These are phyloP conservation scores for Lasiosphaeriaceae sp. DNA, from an alignment of 495 filamentous ascomycete species.

Conservation along the genomic window DNA sequence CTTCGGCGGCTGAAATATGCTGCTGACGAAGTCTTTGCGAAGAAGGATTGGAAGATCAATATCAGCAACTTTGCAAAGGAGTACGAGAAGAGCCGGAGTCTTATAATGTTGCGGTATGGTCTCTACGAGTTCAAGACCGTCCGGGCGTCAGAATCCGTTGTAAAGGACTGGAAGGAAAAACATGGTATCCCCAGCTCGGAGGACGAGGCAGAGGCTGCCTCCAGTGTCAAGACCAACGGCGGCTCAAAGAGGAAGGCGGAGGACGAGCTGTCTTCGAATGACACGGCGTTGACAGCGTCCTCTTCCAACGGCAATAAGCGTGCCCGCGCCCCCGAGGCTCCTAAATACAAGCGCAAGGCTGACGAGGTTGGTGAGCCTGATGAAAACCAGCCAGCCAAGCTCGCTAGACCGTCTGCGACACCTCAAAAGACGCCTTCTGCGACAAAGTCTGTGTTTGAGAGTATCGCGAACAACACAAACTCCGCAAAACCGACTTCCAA, in stretches of 20 bases:
- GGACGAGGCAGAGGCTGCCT: constrained; percentile 21
- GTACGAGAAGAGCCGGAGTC: constrained; percentile 49
- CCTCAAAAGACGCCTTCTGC: constrained; percentile 39
- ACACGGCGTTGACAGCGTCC: constrained; percentile 29
- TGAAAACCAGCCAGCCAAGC: constrained; percentile 58
- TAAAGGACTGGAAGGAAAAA: constrained; percentile 46
- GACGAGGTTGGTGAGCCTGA: constrained; percentile 35
- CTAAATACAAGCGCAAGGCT: constrained; percentile 44
- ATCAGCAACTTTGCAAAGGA: constrained; percentile 50
- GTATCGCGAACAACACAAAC: constrained; percentile 35
- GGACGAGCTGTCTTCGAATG: constrained; percentile 35
- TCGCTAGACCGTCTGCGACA: constrained; percentile 46
- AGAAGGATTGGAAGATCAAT: constrained; percentile 53
- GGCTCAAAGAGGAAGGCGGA: constrained; percentile 44
- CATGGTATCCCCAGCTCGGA: constrained; percentile 39
- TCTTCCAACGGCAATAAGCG: constrained; percentile 42
- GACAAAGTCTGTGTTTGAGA: constrained; percentile 45
- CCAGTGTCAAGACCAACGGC: constrained; percentile 16
- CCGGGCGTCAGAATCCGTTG: constrained; percentile 43
- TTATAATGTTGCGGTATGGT: constrained; percentile 51
- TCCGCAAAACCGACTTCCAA: constrained; percentile 23
- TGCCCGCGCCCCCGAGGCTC: constrained; percentile 28
- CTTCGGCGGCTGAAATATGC: constrained; percentile 49
- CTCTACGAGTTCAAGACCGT: constrained; percentile 52
- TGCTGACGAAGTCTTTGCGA: constrained; percentile 46